Conservation (phyloP, 805 yeast species). For the Zygotorulaspora chibaensis region DNA sequence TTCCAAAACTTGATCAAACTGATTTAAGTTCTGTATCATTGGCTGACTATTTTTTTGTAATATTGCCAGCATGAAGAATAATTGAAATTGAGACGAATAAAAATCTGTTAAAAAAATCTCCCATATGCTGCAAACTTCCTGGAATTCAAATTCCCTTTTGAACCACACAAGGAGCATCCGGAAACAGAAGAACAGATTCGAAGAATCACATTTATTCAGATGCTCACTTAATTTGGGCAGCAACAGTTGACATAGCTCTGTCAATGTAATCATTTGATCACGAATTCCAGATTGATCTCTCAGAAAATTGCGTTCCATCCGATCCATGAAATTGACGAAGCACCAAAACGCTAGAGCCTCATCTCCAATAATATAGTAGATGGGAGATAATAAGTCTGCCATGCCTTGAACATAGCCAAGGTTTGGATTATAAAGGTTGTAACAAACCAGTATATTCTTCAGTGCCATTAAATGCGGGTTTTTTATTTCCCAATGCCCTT, state of each 20-base stretch:
- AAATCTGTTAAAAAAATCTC: slow-evolving; percentile 88
- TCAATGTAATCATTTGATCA: slow-evolving; percentile 75
- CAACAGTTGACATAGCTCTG: slow-evolving; percentile 85
- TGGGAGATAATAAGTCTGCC: slow-evolving; percentile 88
- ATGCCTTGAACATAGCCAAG: slow-evolving; percentile 97
- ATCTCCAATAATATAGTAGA: slow-evolving; percentile 62
- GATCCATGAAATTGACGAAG: slow-evolving; percentile 80
- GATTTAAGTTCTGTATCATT: slow-evolving; percentile 64
- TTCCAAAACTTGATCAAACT: slow-evolving; percentile 88
- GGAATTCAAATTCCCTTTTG: slow-evolving; percentile 83
- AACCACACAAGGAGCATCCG: slow-evolving; percentile 94
- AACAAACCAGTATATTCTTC: slow-evolving; percentile 77
- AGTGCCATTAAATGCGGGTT: slow-evolving; percentile 72
- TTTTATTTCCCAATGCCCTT: slow-evolving; percentile 56
- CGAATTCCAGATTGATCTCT: slow-evolving; percentile 93
- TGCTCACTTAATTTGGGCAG: slow-evolving; percentile 80
- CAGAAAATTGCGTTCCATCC: slow-evolving; percentile 91
- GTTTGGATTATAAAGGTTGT: slow-evolving; percentile 75
- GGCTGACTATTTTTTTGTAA: slow-evolving; percentile 80
- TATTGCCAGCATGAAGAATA: slow-evolving; percentile 85
- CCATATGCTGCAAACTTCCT: slow-evolving; percentile 79
- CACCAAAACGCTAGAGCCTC: slow-evolving; percentile 86
- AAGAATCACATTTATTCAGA: slow-evolving; percentile 81
- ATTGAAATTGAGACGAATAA: slow-evolving; percentile 79
- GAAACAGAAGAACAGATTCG: slow-evolving; percentile 87